phyloP scores from a whole-genome alignment of 768 basidiomycete species.

The Grammothele lineata region DNA sequence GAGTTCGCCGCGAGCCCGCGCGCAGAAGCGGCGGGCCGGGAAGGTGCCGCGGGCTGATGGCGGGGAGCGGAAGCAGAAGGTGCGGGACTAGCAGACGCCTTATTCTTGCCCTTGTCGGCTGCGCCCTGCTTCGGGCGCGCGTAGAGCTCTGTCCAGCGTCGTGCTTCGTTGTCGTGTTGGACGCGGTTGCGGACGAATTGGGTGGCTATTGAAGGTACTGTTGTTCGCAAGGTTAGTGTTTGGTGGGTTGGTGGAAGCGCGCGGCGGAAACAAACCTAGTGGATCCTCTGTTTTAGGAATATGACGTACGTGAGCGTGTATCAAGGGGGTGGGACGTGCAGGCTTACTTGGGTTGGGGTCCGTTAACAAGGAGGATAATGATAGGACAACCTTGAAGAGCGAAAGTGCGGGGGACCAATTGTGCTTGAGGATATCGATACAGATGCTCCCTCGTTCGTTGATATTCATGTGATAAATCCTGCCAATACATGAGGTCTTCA shows the following conservation, averaged over 20 bases:
- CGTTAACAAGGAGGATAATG: constrained; percentile 86
- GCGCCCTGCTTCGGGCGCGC: constrained; percentile 43
- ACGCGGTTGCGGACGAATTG: constrained; percentile 63
- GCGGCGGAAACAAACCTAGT: constrained; percentile 41
- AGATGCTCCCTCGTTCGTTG: constrained; percentile 71
- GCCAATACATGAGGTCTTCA: no score
- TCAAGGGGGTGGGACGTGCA: neutral
- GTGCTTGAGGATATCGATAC: constrained; percentile 88
- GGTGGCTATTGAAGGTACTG: constrained; percentile 69
- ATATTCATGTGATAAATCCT: constrained; percentile 94
- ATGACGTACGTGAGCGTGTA: no score
- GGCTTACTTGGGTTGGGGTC: constrained; percentile 90
- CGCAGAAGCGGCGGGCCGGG: neutral
- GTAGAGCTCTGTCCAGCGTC: constrained; percentile 72
- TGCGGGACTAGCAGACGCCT: no score
- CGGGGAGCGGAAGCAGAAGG: no score
- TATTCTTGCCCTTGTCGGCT: constrained; percentile 9
- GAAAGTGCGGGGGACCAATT: constrained; percentile 95
- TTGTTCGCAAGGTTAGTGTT: neutral
- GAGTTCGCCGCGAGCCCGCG: neutral
- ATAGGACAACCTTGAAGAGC: constrained; percentile 91
- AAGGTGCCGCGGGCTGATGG: no score
- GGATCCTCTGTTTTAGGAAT: constrained; percentile 54
- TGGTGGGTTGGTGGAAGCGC: neutral
- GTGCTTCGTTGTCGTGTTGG: constrained; percentile 73